These are phyloP conservation scores for Carallia brachiata DNA, from an alignment of 345 rosid genomes.

Conservation along the genomic window DNA sequence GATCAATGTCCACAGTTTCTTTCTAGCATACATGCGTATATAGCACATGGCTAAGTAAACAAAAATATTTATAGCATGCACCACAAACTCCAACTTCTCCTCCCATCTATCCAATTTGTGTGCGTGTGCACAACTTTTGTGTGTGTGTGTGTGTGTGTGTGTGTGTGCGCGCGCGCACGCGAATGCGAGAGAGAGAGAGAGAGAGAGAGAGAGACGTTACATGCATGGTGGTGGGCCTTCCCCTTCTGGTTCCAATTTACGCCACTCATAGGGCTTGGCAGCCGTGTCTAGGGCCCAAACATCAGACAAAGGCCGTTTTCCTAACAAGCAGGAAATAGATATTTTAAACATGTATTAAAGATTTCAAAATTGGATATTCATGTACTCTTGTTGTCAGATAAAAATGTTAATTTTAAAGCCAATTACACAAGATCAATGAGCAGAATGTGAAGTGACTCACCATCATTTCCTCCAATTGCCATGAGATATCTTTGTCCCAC, in stretches of 20 bases:
- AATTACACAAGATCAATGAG: neutral
- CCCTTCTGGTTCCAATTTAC: conserved; percentile 99
- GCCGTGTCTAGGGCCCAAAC: conserved; percentile 99
- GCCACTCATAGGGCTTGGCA: conserved; percentile 99
- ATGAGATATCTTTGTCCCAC: conserved; percentile 99
- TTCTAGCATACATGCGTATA: too few species aligned
- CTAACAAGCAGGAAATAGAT: conserved; percentile 37
- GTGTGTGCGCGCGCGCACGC: too few species aligned
- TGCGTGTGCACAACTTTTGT: too few species aligned
- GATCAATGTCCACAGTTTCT: too few species aligned
- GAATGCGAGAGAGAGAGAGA: neutral
- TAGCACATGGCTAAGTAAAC: too few species aligned
- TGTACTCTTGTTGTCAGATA: neutral
- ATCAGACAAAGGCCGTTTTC: conserved; percentile 95
- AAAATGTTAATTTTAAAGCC: neutral
- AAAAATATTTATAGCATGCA: too few species aligned
- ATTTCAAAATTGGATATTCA: neutral
- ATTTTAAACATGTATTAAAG: conserved; percentile 11
- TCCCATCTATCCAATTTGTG: too few species aligned
- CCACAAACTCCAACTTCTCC: too few species aligned
- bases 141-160: too few species aligned
- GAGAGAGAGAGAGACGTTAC: conserved; percentile 41
- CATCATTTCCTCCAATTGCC: conserved; percentile 99
- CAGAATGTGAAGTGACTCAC: conserved; percentile 37
- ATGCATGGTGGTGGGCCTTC: conserved; percentile 99